Percentiles rank a stretch among this genome's conserved stretches.
phyloP scores from a whole-genome alignment of 2,329 filamentous ascomycete genomes.

The Scedosporium apiospermum region DNA sequence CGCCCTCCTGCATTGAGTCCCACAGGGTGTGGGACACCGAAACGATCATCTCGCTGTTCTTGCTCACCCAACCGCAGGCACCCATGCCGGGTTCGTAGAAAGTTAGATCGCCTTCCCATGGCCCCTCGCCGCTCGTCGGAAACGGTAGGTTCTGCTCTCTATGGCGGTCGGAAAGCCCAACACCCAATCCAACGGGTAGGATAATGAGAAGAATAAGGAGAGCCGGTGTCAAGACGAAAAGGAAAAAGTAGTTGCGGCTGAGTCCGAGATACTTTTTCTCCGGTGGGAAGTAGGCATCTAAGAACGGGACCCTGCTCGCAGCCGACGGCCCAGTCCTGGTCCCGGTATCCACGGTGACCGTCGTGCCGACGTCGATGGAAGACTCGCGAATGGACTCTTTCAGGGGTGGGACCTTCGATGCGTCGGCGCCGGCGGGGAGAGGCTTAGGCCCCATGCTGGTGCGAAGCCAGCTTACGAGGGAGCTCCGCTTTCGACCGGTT shows the following conservation, averaged over 20 bases:
- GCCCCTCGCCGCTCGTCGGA: background rate
- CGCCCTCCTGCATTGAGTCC: constrained; percentile 43
- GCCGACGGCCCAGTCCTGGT: background rate
- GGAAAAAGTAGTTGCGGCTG: background rate
- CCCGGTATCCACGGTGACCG: background rate
- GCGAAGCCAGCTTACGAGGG: constrained; percentile 2
- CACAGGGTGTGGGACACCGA: constrained; percentile 60
- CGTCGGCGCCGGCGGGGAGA: background rate
- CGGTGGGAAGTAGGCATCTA: background rate
- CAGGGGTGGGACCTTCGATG: background rate
- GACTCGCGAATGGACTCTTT: background rate
- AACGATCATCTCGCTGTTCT: constrained; percentile 47
- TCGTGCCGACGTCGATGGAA: background rate
- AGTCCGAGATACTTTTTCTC: constrained; percentile 4
- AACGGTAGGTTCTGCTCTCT: constrained; percentile 8
- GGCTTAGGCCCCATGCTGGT: background rate
- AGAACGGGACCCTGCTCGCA: background rate
- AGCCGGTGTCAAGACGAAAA: constrained; percentile 15
- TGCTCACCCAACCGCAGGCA: constrained; percentile 54
- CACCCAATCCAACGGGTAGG: constrained; percentile 44
- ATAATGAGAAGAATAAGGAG: constrained; percentile 24
- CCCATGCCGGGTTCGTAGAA: constrained; percentile 60
- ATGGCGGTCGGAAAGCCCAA: constrained; percentile 36
- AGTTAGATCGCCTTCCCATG: constrained; percentile 25
- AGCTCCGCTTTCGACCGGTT: constrained; percentile 1